phyloP scores from a whole-genome alignment of 169 alveolate genomes.

The Plasmodium billcollinsi region DNA sequence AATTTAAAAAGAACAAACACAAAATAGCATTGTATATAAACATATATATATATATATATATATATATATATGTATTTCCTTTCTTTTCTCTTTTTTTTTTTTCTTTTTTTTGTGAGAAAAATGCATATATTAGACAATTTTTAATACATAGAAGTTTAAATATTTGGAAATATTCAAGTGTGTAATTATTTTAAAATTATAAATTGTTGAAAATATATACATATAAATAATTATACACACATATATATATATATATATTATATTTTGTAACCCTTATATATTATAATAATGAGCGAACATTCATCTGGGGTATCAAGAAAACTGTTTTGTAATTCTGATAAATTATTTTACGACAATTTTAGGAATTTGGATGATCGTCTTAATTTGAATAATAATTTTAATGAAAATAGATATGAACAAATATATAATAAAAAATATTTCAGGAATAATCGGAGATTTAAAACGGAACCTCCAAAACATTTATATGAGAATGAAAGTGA shows the following conservation, averaged over 20 bases:
- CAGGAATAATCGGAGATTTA: slow-evolving; percentile 55
- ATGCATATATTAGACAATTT: too few relatives aligned
- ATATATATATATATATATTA: neutral
- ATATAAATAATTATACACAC: too few relatives aligned
- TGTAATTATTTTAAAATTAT: neutral
- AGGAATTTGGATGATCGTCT: slow-evolving; percentile 50
- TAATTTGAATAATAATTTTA: slow-evolving; percentile 61
- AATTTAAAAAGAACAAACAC: too few relatives aligned
- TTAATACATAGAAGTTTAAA: too few relatives aligned
- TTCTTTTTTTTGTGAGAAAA: too few relatives aligned
- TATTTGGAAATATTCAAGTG: too few relatives aligned
- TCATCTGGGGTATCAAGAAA: slow-evolving; percentile 26
- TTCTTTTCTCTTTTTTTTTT: too few relatives aligned
- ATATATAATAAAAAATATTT: slow-evolving; percentile 2
- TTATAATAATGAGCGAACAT: slow-evolving; percentile 30
- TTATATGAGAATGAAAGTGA: slow-evolving; percentile 7
- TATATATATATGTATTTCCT: too few relatives aligned
- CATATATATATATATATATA: too few relatives aligned
- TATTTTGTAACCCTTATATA: neutral
- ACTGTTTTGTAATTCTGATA: slow-evolving; percentile 41
- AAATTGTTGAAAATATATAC: too few relatives aligned
- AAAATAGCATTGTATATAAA: too few relatives aligned
- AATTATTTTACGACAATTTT: slow-evolving; percentile 64
- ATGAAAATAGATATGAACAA: slow-evolving; percentile 53
- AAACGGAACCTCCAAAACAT: slow-evolving; percentile 58